Evolutionary conservation across 2,329 filamentous ascomycete species (phyloP).

Genomic region (Cryphonectria parasitica): DNA sequence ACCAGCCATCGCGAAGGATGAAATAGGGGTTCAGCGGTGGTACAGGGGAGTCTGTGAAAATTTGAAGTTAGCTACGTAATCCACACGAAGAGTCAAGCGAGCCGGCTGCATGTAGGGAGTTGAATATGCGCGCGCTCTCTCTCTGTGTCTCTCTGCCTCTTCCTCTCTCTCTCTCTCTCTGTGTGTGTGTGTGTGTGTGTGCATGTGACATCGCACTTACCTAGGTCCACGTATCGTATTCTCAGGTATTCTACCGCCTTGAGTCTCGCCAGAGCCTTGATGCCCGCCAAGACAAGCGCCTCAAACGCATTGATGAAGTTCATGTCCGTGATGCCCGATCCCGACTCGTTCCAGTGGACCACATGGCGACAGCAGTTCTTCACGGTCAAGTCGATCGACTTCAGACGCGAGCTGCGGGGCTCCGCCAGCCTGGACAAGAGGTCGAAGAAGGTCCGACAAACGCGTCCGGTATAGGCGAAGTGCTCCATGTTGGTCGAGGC

Average conservation of each 20-base stretch:
- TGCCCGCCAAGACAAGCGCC: constrained; percentile 65
- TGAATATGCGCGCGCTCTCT: neutral
- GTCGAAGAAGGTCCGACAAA: constrained; percentile 72
- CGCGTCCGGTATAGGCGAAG: constrained; percentile 71
- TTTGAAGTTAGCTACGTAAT: neutral
- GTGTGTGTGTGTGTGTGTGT: too few relatives aligned
- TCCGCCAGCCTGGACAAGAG: constrained; percentile 55
- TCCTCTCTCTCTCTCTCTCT: too few relatives aligned
- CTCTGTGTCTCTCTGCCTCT: too few relatives aligned
- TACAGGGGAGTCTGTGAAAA: constrained; percentile 63
- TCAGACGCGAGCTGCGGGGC: constrained; percentile 55
- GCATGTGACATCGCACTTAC: constrained; percentile 51
- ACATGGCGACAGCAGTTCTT: constrained; percentile 72
- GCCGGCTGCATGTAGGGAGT: neutral
- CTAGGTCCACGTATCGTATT: constrained; percentile 75
- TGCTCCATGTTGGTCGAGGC: constrained; percentile 67
- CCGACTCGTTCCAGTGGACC: constrained; percentile 62
- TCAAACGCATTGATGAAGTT: constrained; percentile 75
- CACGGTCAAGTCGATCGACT: constrained; percentile 71
- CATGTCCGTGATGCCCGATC: constrained; percentile 72
- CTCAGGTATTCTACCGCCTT: constrained; percentile 65
- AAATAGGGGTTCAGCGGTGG: constrained; percentile 76
- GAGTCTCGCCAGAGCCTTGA: constrained; percentile 63
- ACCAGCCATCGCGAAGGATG: constrained; percentile 61
- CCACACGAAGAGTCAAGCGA: neutral